phyloP scores from a whole-genome alignment of 495 filamentous ascomycete species.

The Elasticomyces elasticus region DNA sequence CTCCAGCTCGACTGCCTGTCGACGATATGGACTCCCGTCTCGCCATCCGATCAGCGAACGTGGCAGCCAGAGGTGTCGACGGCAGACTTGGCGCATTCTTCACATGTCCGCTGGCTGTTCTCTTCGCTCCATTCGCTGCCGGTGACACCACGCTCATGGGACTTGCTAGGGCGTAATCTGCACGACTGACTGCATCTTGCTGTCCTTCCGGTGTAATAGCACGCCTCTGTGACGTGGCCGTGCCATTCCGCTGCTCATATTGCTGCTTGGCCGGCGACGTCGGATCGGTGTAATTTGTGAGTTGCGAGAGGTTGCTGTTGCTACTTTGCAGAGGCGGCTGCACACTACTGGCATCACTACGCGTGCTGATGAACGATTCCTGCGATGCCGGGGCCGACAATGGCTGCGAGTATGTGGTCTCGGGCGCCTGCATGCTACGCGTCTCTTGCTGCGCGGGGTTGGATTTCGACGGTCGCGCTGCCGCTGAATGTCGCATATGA shows the following conservation, averaged over 20 bases:
- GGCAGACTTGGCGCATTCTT: constrained; percentile 21
- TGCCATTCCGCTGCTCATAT: background rate
- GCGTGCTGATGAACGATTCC: constrained; percentile 15
- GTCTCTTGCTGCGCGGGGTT: constrained; percentile 2
- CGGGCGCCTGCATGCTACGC: constrained; percentile 14
- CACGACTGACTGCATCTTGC: background rate
- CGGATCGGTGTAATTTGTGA: constrained; percentile 16
- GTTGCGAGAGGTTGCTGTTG: constrained; percentile 19
- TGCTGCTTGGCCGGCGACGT: constrained; percentile 8
- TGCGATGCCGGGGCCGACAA: constrained; percentile 16
- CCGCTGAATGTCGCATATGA: constrained; percentile 7
- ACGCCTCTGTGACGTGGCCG: background rate
- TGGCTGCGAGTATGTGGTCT: background rate
- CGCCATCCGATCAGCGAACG: background rate
- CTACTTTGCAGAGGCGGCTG: constrained; percentile 8
- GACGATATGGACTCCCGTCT: constrained; percentile 13
- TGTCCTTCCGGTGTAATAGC: constrained; percentile 5
- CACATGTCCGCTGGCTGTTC: constrained; percentile 23
- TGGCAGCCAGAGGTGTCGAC: constrained; percentile 1
- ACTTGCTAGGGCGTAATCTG: constrained; percentile 7
- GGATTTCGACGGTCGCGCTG: background rate
- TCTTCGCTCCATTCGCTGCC: constrained; percentile 19
- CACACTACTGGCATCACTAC: constrained; percentile 15
- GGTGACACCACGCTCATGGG: constrained; percentile 11
- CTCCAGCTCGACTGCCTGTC: constrained; percentile 19